Evolutionary conservation across 805 yeast genomes (phyloP), one percentile per base, ranked within the genome.

Genomic region (Candida insectorum): DNA sequence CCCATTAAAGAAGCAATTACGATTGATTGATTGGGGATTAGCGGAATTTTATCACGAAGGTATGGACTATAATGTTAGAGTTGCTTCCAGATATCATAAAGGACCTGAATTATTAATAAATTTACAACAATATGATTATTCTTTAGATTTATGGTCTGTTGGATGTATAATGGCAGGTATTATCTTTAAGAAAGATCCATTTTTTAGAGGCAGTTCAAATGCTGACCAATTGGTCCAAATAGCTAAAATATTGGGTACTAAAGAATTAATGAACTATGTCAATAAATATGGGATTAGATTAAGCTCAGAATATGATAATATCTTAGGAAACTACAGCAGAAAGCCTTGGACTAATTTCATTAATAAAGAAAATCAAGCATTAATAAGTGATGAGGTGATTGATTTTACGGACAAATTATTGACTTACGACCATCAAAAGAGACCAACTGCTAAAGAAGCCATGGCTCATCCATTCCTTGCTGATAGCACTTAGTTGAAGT

Each of bases 21-120:
- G 91, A 47, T 73, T 88, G 34, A 88, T 88, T 43, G 96, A 88
- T 62, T 88, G 96, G 96, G 96, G 96, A 12, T 64, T 88, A 42
- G 96, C 96, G 5, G 96, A 88, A 56, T 88, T 85, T 53, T 88
- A 88, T 59, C 96, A 88, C 54, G 79, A 81, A 4, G 93, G 93
- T 4, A 83, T 82, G 36, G 94, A 85, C 45, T 88, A 85, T 62
- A 88, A 88, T 52, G 96, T 86, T 15, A 73, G 96, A 41, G 96
- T 88, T 20, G 96, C 96, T 0, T 83, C 94, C 9, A 75, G 96
- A 40, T 87, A 85, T 60, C 87, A 81, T 61, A 88, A 88, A 62
- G 96, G 95, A 6, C 96, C 96, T 1, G 96, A 88, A 62, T 68
- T 88, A 47, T 69, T 88, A 36, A 85, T 88, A 7, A 87, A 88